phyloP scores from a whole-genome alignment of 139 green algal genomes.

The Diplosphaera chodatii region DNA sequence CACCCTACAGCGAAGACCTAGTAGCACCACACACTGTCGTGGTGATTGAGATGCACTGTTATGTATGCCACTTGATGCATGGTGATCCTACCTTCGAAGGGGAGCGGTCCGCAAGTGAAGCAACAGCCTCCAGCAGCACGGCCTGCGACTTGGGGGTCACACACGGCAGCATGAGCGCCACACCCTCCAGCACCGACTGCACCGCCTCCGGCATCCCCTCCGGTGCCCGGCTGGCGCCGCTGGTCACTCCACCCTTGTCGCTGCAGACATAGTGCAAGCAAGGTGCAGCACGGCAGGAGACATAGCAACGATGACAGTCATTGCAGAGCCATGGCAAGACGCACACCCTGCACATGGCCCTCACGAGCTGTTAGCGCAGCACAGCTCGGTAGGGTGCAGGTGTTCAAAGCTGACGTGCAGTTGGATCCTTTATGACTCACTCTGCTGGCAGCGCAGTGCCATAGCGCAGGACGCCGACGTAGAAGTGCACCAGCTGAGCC shows the following conservation, averaged over 20 bases:
- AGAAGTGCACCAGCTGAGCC: conserved; percentile 16
- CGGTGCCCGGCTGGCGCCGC: not conserved
- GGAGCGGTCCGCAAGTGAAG: not conserved
- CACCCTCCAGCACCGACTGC: not conserved
- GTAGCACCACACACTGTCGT: no score
- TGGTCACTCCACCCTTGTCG: not conserved
- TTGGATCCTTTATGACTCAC: not conserved
- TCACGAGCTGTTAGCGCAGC: no score
- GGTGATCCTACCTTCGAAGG: not conserved
- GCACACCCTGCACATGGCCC: no score
- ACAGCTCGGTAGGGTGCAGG: no score
- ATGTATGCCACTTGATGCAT: no score
- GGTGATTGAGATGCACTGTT: no score
- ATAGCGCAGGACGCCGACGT: conserved; percentile 13
- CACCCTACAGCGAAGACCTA: no score
- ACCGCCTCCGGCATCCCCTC: not conserved
- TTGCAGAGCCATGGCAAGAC: no score
- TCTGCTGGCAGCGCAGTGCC: conserved; percentile 18
- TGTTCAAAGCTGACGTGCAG: no score
- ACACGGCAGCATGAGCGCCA: not conserved
- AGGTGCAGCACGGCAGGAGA: no score
- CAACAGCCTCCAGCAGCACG: not conserved
- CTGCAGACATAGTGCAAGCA: no score
- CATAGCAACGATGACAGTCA: no score
- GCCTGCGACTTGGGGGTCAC: not conserved